phyloP scores from a whole-genome alignment of 148 eudicot species.

The Rhododendron mucronatum region DNA sequence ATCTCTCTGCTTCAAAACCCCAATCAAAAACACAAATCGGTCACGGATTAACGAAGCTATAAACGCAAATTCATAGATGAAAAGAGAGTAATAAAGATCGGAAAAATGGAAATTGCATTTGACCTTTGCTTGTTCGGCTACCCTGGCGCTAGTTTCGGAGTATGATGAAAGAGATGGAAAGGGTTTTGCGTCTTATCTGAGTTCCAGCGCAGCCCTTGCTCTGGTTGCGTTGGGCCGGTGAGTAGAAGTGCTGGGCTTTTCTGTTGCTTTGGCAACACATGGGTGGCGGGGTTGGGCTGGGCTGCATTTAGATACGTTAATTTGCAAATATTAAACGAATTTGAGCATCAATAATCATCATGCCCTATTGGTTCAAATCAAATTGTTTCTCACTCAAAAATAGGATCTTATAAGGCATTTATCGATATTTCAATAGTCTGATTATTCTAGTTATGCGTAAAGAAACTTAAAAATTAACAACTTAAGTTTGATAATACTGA shows the following conservation, averaged over 20 bases:
- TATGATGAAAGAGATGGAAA: neutral
- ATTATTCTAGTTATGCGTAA: too few species aligned
- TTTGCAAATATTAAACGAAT: too few species aligned
- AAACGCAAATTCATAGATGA: neutral
- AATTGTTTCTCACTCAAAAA: too few species aligned
- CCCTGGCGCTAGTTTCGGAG: neutral
- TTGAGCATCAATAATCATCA: too few species aligned
- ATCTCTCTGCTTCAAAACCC: slow-evolving; percentile 19
- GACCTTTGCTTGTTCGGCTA: neutral
- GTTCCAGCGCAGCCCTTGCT: neutral
- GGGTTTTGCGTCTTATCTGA: neutral
- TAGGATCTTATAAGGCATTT: too few species aligned
- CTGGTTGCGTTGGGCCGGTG: neutral
- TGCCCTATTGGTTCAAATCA: too few species aligned
- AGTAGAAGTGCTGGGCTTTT: neutral
- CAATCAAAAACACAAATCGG: neutral
- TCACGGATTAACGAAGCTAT: neutral
- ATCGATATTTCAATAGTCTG: too few species aligned
- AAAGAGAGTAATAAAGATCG: neutral
- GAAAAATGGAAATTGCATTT: neutral
- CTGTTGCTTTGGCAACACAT: neutral
- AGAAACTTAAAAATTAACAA: too few species aligned
- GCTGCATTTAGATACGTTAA: neutral
- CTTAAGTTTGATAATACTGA: too few species aligned
- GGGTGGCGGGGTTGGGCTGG: neutral